These are phyloP conservation scores for Xanthoconium separans DNA, from an alignment of 1,284 basidiomycete genomes.

Conservation along the genomic window DNA sequence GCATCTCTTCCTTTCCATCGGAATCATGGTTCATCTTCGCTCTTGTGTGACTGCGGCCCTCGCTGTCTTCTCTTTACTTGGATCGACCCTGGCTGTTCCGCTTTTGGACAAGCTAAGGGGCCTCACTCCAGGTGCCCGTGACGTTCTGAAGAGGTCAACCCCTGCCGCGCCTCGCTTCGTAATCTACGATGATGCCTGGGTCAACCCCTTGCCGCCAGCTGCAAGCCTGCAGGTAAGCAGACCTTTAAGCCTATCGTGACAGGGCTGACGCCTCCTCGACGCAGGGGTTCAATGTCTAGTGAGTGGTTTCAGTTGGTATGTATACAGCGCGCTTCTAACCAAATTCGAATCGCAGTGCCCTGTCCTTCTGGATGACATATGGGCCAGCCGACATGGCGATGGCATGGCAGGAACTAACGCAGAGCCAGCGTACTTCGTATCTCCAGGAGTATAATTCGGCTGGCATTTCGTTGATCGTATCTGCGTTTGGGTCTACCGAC, in stretches of 20 bases:
- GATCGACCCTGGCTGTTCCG: background rate
- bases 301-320: background rate
- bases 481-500: background rate
- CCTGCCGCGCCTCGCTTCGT: background rate
- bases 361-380: background rate
- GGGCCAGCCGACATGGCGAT: background rate
- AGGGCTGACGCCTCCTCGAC: background rate
- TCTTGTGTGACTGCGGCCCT: background rate
- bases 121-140: background rate
- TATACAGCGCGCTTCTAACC: background rate
- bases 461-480: background rate
- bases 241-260: background rate
- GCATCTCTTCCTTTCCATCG: background rate
- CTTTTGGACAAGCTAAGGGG: background rate
- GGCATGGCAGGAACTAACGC: background rate
- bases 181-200: background rate
- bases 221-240: background rate
- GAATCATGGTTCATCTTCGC: background rate
- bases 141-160: background rate
- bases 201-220: background rate
- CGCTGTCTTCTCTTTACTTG: background rate
- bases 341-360: background rate
- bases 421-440: background rate
- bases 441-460: background rate
- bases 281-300: slow-evolving; percentile 1